These are phyloP conservation scores for Phytophthora melonis DNA, from an alignment of 352 stramenopile species.

Conservation along the genomic window DNA sequence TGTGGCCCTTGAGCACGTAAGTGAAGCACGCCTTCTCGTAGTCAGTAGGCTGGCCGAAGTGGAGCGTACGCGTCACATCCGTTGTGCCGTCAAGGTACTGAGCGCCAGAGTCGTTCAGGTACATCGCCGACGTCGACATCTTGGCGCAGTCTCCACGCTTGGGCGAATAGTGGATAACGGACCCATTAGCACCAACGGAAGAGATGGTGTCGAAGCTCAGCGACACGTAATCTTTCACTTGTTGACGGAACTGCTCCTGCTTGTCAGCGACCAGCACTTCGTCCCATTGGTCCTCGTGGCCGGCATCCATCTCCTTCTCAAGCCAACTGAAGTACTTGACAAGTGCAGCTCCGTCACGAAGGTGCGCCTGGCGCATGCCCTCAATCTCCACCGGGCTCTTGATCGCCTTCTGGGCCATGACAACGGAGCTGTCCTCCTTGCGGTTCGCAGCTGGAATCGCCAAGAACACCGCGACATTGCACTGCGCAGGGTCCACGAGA, in stretches of 20 bases:
- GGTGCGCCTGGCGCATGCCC: constrained; percentile 95
- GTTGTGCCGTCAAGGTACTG: constrained; percentile 99
- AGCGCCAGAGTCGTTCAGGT: constrained; percentile 98
- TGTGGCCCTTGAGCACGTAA: constrained; percentile 97
- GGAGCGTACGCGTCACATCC: constrained; percentile 98
- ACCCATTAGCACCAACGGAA: constrained; percentile 95
- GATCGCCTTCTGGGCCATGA: constrained; percentile 90
- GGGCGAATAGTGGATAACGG: constrained; percentile 96
- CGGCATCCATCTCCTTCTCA: constrained; percentile 70
- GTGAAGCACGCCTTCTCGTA: constrained; percentile 97
- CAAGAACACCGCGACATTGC: constrained; percentile 87
- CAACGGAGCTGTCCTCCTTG: constrained; percentile 79
- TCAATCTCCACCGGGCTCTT: constrained; percentile 97
- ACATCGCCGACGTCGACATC: constrained; percentile 94
- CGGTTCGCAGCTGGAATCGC: constrained; percentile 76
- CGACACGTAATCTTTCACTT: constrained; percentile 91
- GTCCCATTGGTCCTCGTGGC: constrained; percentile 67
- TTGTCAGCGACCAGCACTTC: constrained; percentile 93
- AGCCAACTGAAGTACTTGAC: constrained; percentile 96
- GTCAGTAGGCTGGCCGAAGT: constrained; percentile 94
- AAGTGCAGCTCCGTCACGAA: constrained; percentile 96
- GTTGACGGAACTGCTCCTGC: constrained; percentile 87
- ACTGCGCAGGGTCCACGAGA: constrained; percentile 82
- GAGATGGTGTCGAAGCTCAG: constrained; percentile 99
- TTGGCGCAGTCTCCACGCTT: constrained; percentile 83